Evolutionary conservation across 441 rosid species (phyloP).

Genomic region (Breynia disticha): DNA sequence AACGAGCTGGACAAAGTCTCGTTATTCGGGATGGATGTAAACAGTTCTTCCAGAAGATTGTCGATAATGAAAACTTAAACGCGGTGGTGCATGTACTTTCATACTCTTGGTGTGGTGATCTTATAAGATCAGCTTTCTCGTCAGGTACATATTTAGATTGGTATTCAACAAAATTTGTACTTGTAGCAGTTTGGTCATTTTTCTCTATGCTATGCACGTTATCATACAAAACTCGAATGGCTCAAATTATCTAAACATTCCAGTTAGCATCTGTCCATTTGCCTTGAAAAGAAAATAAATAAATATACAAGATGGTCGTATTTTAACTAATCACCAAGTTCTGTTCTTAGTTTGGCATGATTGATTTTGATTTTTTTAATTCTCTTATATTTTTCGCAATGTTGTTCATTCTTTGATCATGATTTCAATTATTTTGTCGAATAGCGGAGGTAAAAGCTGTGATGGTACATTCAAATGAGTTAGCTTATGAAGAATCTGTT

Average conservation of each 20-base stretch:
- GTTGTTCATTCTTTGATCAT: background rate
- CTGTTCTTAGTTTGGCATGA: background rate
- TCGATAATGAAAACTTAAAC: background rate
- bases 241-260: too few relatives aligned
- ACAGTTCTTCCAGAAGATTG: background rate
- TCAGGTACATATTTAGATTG: background rate
- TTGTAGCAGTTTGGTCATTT: background rate
- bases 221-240: too few relatives aligned
- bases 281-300: too few relatives aligned
- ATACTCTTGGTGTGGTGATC: background rate
- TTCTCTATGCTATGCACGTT: background rate
- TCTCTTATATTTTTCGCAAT: background rate
- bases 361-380: background rate
- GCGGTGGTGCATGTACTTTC: background rate
- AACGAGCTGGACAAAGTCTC: background rate
- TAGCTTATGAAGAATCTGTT: constrained; percentile 39
- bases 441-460: constrained; percentile 43
- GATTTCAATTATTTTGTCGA: background rate
- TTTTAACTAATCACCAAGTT: background rate
- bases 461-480: constrained; percentile 68
- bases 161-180: background rate
- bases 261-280: too few relatives aligned
- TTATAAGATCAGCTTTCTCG: background rate
- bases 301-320: background rate
- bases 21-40: background rate